Base-by-base conservation (phyloP, 1,139 yeast genomes). In the Zygosaccharomyces pseudobailii region DNA sequence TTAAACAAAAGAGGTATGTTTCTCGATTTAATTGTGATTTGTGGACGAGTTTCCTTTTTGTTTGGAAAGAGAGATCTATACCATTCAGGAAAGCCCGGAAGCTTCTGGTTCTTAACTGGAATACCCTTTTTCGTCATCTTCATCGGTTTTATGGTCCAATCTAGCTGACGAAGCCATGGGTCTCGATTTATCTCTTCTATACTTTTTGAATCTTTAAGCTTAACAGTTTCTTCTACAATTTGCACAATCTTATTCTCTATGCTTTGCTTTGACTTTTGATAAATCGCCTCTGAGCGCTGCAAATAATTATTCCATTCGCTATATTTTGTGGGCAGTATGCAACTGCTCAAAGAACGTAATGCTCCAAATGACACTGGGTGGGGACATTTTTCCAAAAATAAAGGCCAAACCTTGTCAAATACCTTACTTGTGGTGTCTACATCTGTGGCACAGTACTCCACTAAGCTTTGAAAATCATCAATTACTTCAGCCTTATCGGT, bases 281-380 rank as follows among this genome's bases (percentile, higher is more conserved):
- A 92, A 42, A 79, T 68, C 1, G 61, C 49, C 63, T 94, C 98
- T 1, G 97, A 81, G 3, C 71, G 72, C n/a, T 73, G 67, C 22
- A 89, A 68, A 60, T 89, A 94, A 3, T 74, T 63, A 20, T 81
- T 74, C 98, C 98, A 94, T 7, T 69, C 57, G 30, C 75, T 70
- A 13, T 68, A 67, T 19, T 87, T 80, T 1, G 95, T 85, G 2
- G 99, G 96, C 41, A 94, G 70, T 43, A 90, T 78, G 46, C 87
- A 78, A n/a, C 84, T 74, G 4, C 90, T 84, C 62, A 94, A 72
- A 52, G 82, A 84, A 53, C 85, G 74, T 48, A 92, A 70, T 0
- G 96, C 97, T 1, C 95, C 92, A 71, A 92, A 86, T 22, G 95
- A 87, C 1, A 90, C 96, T 0, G 98, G 97, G 66, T 94, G 98